Conservation (phyloP, 208 protist genomes). For the Strigomonas culicis region DNA sequence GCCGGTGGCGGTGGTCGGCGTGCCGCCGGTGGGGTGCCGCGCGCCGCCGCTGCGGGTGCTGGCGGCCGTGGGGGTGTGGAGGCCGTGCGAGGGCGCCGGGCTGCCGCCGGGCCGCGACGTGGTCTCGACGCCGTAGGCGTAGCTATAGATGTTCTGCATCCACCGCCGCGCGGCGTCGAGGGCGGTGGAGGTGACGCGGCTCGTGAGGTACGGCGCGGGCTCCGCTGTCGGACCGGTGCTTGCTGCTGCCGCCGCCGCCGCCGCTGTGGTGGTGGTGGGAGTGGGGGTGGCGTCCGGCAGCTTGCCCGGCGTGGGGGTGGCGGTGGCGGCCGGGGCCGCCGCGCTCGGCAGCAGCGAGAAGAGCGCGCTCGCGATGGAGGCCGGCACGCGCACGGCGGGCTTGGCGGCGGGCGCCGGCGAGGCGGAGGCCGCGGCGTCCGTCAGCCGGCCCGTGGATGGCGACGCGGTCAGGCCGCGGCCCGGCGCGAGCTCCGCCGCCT, state of each 20-base stretch:
- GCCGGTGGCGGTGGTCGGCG: too few species aligned
- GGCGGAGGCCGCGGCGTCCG: neutral
- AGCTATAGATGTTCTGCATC: conserved; percentile 52
- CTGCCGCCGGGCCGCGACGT: neutral
- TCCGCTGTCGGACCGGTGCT: neutral
- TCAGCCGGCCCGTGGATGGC: too few species aligned
- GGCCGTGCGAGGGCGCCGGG: neutral
- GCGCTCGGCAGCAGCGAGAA: conserved; percentile 26
- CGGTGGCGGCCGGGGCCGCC: neutral
- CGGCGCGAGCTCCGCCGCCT: neutral
- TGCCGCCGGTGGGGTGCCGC: too few species aligned
- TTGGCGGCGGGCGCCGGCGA: neutral
- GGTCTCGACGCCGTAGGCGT: conserved; percentile 35
- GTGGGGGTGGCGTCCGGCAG: neutral
- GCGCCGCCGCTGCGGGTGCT: too few species aligned
- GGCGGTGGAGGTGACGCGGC: conserved; percentile 17
- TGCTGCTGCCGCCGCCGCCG: neutral
- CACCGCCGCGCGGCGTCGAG: conserved; percentile 34
- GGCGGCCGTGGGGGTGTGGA: too few species aligned
- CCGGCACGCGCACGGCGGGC: conserved; percentile 10
- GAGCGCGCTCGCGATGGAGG: conserved; percentile 31
- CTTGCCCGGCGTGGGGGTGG: too few species aligned
- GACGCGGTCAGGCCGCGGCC: neutral
- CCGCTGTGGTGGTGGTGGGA: neutral
- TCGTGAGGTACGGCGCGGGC: neutral